A percentile compares a stretch with the other conserved stretches of the same genome.
Conservation (phyloP, 768 basidiomycete genomes). For the Mycena belliarum region DNA sequence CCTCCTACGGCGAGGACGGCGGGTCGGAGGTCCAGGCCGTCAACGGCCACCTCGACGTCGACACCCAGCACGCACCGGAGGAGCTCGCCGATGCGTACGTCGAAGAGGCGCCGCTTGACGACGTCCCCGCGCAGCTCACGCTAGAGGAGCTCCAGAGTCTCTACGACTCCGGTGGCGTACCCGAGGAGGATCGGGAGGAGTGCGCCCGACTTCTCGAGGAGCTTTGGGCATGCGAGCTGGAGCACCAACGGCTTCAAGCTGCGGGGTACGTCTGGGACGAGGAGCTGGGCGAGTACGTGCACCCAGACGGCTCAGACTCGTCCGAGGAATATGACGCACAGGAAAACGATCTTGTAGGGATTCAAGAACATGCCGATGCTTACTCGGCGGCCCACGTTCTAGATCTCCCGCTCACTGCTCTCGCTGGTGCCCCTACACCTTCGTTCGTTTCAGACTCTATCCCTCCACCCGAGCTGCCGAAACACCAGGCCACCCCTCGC, state of each 20-base stretch:
- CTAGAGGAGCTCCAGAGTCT: neutral
- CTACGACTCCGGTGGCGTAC: neutral
- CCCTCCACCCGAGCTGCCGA: no score
- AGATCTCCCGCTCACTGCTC: no score
- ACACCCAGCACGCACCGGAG: no score
- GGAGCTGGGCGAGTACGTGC: neutral
- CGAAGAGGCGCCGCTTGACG: neutral
- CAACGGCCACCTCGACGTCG: neutral
- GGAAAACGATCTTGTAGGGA: no score
- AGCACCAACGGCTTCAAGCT: neutral
- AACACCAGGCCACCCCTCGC: no score
- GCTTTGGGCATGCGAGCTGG: neutral
- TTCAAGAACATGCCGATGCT: no score
- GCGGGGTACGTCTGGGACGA: neutral
- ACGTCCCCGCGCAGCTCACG: neutral
- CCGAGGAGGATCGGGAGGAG: neutral
- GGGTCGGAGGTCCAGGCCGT: neutral
- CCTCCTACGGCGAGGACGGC: neutral
- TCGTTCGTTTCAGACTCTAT: no score
- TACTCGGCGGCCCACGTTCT: no score
- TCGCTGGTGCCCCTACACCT: no score
- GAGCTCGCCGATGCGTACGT: no score
- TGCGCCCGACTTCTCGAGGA: neutral
- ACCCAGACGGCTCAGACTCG: neutral
- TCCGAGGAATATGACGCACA: neutral